Base-by-base conservation (phyloP, 2,329 filamentous ascomycete species). In the Fusarium pininemorale region DNA sequence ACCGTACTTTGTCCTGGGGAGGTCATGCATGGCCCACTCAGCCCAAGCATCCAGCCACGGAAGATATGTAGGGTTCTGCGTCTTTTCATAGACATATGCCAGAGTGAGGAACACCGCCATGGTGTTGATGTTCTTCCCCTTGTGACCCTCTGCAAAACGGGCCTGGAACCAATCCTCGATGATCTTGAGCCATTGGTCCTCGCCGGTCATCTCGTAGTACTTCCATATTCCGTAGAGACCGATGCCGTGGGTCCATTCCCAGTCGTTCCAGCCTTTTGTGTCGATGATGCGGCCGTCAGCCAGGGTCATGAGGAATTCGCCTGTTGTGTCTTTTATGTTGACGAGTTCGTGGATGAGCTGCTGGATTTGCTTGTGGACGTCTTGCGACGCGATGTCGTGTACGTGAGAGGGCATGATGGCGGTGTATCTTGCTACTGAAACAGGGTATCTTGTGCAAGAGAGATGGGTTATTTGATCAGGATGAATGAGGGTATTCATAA, bases 121-220 rank as follows among this genome's bases (percentile, higher is more conserved):
- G 22, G 93, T 95, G 84, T 94, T 95, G 86, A 94, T 94, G 81
- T 95, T 95, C 81, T 95, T 95, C 44, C 92, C 94, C 7, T 93
- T 95, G 76, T 88, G 91, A 26, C 92, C 92, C 63, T 91, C 90
- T 2, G 86, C 87, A 70, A 94, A 91, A 14, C 93, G 90, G 54
- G 87, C 88, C 12, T 85, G 84, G 82, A 94, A 95, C 93, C 93
- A 96, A 65, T 89, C 86, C 78, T 93, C 87, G 75, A 95, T 94
- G 70, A 92, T 90, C 69, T 86, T 81, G 26, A 94, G 86, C 62
- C 89, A 88, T 37, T 84, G 82, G 4, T 85, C 81, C 37, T 91
- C 89, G 53, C 90, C 90, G 0, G 92, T 94, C 74, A 95, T 83
- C 66, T 90, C 89, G 82, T 95, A 92, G 85, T 95, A 95, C 80